A percentile compares a stretch with the other conserved stretches of the same genome.
These are phyloP conservation scores for Gaeumannomyces tritici DNA, from an alignment of 2,329 filamentous ascomycete species.

Conservation along the genomic window DNA sequence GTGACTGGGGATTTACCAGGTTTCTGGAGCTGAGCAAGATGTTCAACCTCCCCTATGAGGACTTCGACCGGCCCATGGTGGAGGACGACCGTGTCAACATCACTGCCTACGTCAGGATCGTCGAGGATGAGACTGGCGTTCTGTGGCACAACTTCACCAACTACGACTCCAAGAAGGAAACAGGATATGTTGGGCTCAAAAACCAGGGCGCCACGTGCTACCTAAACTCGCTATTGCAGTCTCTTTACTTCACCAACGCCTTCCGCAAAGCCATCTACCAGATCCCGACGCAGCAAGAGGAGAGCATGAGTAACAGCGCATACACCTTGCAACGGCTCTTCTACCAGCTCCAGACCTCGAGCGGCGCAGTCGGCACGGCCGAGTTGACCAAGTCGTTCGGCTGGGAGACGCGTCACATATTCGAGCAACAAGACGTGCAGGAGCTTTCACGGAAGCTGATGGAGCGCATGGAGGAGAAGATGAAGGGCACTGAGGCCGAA, in stretches of 20 bases:
- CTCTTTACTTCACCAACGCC: conserved; percentile 78
- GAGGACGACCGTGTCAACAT: conserved; percentile 71
- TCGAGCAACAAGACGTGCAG: conserved; percentile 97
- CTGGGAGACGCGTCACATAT: conserved; percentile 96
- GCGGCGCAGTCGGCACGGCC: conserved; percentile 74
- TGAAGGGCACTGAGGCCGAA: conserved; percentile 92
- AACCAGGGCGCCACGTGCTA: conserved; percentile 95
- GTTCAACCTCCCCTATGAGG: conserved; percentile 71
- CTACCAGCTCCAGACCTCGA: conserved; percentile 85
- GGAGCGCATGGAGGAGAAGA: conserved; percentile 93
- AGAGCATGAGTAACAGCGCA: conserved; percentile 75
- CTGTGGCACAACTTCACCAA: conserved; percentile 87
- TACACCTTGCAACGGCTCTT: conserved; percentile 91
- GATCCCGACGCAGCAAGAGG: conserved; percentile 84
- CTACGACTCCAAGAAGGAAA: conserved; percentile 99
- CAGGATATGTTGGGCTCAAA: conserved; percentile 89
- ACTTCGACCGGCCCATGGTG: conserved; percentile 57
- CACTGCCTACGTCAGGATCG: conserved; percentile 71
- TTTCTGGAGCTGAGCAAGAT: conserved; percentile 84
- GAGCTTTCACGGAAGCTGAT: conserved; percentile 94
- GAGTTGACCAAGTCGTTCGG: conserved; percentile 95
- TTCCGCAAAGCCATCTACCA: conserved; percentile 98
- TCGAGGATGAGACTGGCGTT: conserved; percentile 81
- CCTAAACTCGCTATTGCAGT: conserved; percentile 75
- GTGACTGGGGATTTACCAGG: conserved; percentile 97